Evolutionary conservation across 139 green algal species (phyloP).

Genomic region (Chlamydomonas incerta): DNA sequence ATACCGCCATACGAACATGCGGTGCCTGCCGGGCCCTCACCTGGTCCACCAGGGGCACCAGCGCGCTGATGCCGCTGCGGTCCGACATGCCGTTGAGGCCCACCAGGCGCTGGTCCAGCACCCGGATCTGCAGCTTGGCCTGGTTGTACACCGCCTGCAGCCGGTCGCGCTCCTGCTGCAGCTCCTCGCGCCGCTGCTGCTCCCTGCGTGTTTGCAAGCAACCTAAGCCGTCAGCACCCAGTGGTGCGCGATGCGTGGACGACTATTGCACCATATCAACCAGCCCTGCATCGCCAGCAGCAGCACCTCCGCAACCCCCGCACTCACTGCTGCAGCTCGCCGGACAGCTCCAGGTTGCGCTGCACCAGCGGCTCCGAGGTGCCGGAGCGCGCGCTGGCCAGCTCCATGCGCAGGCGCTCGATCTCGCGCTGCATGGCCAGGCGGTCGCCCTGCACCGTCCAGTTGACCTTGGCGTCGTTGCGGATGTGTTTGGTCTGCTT

Average conservation of each 20-base stretch:
- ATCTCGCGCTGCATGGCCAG: conserved; percentile 72
- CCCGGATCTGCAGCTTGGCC: background rate
- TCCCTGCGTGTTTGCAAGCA: background rate
- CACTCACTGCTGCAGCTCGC: conserved; percentile 8
- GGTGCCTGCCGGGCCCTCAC: too few relatives aligned
- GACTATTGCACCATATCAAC: too few relatives aligned
- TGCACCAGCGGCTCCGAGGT: conserved; percentile 30
- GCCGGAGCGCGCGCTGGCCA: conserved; percentile 28
- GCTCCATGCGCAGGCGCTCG: conserved; percentile 60
- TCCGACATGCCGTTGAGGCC: conserved; percentile 18
- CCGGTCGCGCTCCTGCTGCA: conserved; percentile 30
- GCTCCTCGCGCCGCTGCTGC: background rate
- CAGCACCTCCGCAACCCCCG: too few relatives aligned
- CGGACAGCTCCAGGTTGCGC: conserved; percentile 17
- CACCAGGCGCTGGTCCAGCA: conserved; percentile 34
- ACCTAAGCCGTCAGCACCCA: too few relatives aligned
- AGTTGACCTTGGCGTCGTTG: conserved; percentile 86
- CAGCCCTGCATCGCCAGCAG: too few relatives aligned
- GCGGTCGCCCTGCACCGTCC: conserved; percentile 66
- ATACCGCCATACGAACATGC: too few relatives aligned
- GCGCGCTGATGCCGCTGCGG: background rate
- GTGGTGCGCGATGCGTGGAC: background rate
- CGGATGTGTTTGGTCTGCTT: conserved; percentile 90
- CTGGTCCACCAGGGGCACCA: background rate
- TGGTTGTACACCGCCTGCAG: background rate